Evolutionary conservation across 108 stramenopile species (phyloP).

Genomic region (Cylindrotheca closterium): DNA sequence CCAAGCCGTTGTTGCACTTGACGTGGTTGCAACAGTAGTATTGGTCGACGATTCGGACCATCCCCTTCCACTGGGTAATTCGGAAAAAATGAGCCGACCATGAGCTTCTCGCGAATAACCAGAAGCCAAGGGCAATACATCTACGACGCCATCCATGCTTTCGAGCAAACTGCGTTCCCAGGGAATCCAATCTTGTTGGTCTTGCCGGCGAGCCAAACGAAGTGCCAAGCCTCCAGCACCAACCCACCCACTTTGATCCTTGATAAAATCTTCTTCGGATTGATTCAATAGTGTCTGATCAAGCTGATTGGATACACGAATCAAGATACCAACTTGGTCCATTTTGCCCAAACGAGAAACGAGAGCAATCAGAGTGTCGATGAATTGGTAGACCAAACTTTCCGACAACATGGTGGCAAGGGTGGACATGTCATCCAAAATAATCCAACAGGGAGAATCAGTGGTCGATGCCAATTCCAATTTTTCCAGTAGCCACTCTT

Average conservation of each 20-base stretch:
- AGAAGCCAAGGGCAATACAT: conserved; percentile 72
- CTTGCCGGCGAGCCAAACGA: conserved; percentile 1
- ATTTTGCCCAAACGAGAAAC: not conserved
- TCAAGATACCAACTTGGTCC: conserved; percentile 18
- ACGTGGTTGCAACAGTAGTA: not conserved
- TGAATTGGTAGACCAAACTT: conserved; percentile 43
- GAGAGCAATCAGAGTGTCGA: conserved; percentile 27
- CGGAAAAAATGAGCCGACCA: conserved; percentile 65
- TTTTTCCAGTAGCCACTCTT: conserved; percentile 17
- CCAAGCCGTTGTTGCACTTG: conserved; percentile 4
- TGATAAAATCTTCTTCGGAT: conserved; percentile 3
- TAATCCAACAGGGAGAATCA: conserved; percentile 27
- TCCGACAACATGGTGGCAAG: conserved; percentile 52
- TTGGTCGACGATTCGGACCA: conserved; percentile 9
- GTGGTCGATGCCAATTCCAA: not conserved
- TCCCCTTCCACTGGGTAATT: conserved; percentile 28
- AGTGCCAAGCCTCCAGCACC: conserved; percentile 47
- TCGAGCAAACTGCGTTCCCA: conserved; percentile 66
- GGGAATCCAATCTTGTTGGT: conserved; percentile 15
- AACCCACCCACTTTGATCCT: conserved; percentile 37
- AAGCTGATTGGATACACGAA: conserved; percentile 42
- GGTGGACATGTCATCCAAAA: conserved; percentile 67
- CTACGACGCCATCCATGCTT: conserved; percentile 75
- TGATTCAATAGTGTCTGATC: conserved; percentile 18
- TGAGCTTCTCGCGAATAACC: conserved; percentile 79